phyloP scores from a whole-genome alignment of 805 yeast species.

The Candida pseudoglaebosa region DNA sequence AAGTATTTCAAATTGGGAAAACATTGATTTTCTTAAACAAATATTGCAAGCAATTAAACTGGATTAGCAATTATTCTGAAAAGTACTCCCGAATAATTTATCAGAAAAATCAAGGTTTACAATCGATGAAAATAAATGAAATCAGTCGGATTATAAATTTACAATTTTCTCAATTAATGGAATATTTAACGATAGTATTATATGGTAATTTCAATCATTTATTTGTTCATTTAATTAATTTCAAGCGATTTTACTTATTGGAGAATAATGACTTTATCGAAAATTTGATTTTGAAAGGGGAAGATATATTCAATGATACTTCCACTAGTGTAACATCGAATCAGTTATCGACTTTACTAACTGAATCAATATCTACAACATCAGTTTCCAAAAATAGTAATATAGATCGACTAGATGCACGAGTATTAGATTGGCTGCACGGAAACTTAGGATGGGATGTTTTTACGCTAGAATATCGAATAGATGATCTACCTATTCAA shows the following conservation, averaged over 20 bases:
- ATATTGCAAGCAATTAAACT: constrained; percentile 63
- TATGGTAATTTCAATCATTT: constrained; percentile 44
- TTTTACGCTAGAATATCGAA: constrained; percentile 76
- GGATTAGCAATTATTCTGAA: constrained; percentile 48
- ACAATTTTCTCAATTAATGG: constrained; percentile 51
- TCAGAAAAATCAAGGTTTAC: constrained; percentile 29
- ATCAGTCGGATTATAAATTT: constrained; percentile 30
- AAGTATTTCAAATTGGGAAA: constrained; percentile 67
- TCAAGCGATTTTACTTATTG: constrained; percentile 66
- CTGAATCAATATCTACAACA: constrained; percentile 57
- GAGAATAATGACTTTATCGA: constrained; percentile 82
- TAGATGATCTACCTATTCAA: constrained; percentile 53
- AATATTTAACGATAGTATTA: constrained; percentile 48
- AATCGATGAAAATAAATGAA: constrained; percentile 29
- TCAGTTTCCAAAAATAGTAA: constrained; percentile 37
- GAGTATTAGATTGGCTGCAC: constrained; percentile 70
- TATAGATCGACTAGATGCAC: constrained; percentile 66
- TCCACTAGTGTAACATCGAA: constrained; percentile 62
- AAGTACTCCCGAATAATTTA: constrained; percentile 29
- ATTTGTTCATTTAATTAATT: constrained; percentile 51
- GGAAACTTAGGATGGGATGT: constrained; percentile 84
- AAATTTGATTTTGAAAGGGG: constrained; percentile 53
- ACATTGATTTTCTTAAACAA: constrained; percentile 59
- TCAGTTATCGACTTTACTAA: constrained; percentile 59
- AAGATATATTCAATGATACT: constrained; percentile 51